A percentile compares a stretch with the other conserved stretches of the same genome.
Conservation (phyloP, 1,139 yeast species). For the Scheffersomyces titani region DNA sequence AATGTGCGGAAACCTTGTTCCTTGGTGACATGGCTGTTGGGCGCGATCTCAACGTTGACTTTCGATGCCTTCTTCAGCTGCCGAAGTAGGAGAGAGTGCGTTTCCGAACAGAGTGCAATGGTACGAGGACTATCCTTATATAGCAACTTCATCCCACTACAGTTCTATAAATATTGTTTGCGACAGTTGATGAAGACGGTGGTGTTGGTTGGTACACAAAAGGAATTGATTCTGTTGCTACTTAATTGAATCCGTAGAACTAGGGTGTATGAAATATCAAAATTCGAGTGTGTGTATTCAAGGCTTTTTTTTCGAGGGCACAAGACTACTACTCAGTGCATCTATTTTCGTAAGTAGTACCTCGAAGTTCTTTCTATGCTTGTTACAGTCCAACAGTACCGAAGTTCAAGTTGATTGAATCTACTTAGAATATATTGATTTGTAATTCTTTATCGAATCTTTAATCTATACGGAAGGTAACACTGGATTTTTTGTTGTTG, state of each 20-base stretch:
- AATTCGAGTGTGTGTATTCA: background rate
- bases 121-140: slow-evolving; percentile 54
- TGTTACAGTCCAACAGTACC: background rate
- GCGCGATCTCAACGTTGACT: slow-evolving; percentile 55
- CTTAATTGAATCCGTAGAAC: background rate
- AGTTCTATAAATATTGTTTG: background rate
- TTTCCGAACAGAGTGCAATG: slow-evolving; percentile 51
- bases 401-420: background rate
- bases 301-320: background rate
- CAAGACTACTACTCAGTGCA: background rate
- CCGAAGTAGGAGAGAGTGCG: slow-evolving; percentile 53
- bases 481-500: background rate
- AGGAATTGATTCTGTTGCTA: background rate
- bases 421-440: no score
- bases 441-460: background rate
- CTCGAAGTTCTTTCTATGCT: background rate
- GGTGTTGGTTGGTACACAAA: background rate
- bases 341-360: background rate
- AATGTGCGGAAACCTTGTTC: slow-evolving; percentile 50
- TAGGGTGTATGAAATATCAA: background rate
- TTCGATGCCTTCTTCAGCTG: slow-evolving; percentile 25
- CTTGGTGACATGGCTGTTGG: slow-evolving; percentile 38
- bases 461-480: background rate
- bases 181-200: background rate
- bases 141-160: slow-evolving; percentile 46